Evolutionary conservation across 768 basidiomycete genomes (phyloP).

Genomic region (Mycena maculata): DNA sequence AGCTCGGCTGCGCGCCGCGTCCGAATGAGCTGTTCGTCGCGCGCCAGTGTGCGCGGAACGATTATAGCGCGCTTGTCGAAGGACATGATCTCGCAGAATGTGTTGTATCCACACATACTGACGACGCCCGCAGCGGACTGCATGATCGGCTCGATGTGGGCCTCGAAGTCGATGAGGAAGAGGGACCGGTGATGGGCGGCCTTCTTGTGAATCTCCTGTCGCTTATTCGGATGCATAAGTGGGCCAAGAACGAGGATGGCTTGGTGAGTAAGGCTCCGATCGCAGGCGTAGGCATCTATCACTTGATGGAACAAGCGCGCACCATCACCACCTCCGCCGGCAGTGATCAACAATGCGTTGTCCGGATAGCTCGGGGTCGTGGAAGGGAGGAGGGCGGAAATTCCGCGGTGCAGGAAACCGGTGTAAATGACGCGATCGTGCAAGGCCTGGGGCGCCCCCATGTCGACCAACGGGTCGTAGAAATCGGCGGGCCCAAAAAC

Average conservation of each 20-base stretch:
- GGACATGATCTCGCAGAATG: conserved; percentile 25
- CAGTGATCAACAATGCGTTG: conserved; percentile 14
- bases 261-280: conserved; percentile 1
- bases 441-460: conserved; percentile 10
- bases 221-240: conserved; percentile 12
- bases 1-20: conserved; percentile 18
- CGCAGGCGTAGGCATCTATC: conserved; percentile 17
- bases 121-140: conserved; percentile 19
- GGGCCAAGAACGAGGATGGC: conserved; percentile 21
- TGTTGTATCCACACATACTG: conserved; percentile 27
- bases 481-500: conserved; percentile 19
- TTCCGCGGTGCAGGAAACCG: conserved; percentile 16
- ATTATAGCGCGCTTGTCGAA: conserved; percentile 26
- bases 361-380: conserved; percentile 3
- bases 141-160: conserved; percentile 18
- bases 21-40: conserved; percentile 23
- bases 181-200: neutral
- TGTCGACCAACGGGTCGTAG: conserved; percentile 19
- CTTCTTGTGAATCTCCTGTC: conserved; percentile 17
- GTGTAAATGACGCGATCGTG: conserved; percentile 19
- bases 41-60: conserved; percentile 24
- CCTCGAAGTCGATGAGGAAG: conserved; percentile 17
- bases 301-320: conserved; percentile 20
- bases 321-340: conserved; percentile 21
- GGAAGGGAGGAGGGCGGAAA: neutral